Conservation (phyloP, 306 rosid species). For the Vicia sativa region DNA sequence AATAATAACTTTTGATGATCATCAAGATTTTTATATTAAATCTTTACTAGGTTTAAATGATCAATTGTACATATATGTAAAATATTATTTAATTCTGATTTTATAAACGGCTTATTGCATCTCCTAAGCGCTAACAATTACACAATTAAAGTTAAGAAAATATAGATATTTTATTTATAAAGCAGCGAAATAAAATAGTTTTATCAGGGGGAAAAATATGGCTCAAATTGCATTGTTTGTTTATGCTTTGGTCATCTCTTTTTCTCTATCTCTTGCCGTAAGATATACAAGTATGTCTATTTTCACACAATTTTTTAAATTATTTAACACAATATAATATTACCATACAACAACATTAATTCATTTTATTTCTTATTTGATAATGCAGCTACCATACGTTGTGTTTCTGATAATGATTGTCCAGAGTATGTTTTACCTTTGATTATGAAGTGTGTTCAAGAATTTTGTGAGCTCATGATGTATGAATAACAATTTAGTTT, state of each 20-base stretch:
- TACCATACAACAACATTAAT: neutral
- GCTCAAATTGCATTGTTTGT: neutral
- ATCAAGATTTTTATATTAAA: too few species aligned
- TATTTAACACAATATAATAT: neutral
- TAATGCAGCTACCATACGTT: neutral
- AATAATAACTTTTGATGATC: too few species aligned
- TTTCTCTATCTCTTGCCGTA: neutral
- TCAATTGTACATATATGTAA: too few species aligned
- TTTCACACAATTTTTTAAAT: neutral
- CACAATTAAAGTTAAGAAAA: neutral
- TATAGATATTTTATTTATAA: neutral
- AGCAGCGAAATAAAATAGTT: neutral
- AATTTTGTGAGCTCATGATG: neutral
- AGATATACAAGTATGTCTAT: neutral
- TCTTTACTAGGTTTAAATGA: too few species aligned
- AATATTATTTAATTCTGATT: neutral
- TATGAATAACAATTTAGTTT: neutral
- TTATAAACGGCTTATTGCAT: neutral
- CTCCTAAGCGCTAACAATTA: neutral
- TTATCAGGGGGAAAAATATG: neutral
- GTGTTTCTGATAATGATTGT: neutral
- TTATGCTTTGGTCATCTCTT: neutral
- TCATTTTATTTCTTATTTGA: neutral
- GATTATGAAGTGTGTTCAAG: neutral
- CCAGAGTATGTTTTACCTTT: neutral